Percentiles rank a stretch among this genome's conserved stretches.
These are phyloP conservation scores for Rhizophagus clarus DNA, from an alignment of 192 early-diverging fungal genomes.

Conservation along the genomic window DNA sequence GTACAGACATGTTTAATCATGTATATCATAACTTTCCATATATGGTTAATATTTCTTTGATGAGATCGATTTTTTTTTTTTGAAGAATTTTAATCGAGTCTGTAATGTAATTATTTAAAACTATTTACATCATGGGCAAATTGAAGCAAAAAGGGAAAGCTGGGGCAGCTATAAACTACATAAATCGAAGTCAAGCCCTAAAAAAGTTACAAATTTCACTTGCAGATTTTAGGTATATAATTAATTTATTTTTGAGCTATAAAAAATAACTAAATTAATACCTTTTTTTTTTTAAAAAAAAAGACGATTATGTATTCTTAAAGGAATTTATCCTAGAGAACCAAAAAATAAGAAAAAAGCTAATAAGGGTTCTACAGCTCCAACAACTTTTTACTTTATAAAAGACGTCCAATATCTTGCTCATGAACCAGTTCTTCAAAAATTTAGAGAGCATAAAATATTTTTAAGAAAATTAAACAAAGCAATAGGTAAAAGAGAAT, in stretches of 20 bases:
- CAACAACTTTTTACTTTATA: slow-evolving; percentile 87
- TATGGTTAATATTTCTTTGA: no score
- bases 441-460: slow-evolving; percentile 91
- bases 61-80: neutral
- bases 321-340: slow-evolving; percentile 97
- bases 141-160: slow-evolving; percentile 83
- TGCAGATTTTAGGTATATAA: slow-evolving; percentile 82
- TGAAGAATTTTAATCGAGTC: neutral
- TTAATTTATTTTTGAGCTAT: neutral
- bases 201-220: slow-evolving; percentile 94
- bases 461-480: slow-evolving; percentile 87
- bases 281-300: neutral
- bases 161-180: slow-evolving; percentile 89
- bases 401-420: slow-evolving; percentile 95
- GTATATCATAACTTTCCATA: no score
- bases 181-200: slow-evolving; percentile 86
- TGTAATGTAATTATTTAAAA: neutral
- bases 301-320: slow-evolving; percentile 96
- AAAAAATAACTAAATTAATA: neutral
- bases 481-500: slow-evolving; percentile 82
- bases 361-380: slow-evolving; percentile 85
- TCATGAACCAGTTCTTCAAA: slow-evolving; percentile 91
- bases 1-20: no score
- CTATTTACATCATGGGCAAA: slow-evolving; percentile 54
- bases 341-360: slow-evolving; percentile 93